Evolutionary conservation across 2,329 filamentous ascomycete species (phyloP).

Genomic region (Zalaria obscura): DNA sequence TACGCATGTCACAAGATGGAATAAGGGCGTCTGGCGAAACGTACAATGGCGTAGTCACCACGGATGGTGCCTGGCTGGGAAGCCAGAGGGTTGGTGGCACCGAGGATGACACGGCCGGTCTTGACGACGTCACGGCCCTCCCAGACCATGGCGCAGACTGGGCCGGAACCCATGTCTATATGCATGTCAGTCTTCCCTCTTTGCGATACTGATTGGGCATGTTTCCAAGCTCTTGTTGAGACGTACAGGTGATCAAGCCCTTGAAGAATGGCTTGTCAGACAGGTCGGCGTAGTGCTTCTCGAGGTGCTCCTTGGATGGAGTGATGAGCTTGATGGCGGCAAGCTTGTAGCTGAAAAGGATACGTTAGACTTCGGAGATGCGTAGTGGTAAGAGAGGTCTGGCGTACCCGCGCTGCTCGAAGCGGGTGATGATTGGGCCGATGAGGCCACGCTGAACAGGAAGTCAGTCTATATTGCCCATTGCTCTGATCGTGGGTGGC

Average conservation of each 20-base stretch:
- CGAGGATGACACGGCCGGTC: slow-evolving; percentile 91
- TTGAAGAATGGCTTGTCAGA: slow-evolving; percentile 92
- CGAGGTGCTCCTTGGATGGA: slow-evolving; percentile 86
- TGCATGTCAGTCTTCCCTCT: slow-evolving; percentile 9
- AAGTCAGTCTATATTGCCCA: slow-evolving; percentile 5
- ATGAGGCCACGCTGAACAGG: slow-evolving; percentile 76
- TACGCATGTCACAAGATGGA: background rate
- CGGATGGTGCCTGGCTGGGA: slow-evolving; percentile 97
- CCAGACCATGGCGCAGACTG: slow-evolving; percentile 99
- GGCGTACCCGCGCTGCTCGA: slow-evolving; percentile 83
- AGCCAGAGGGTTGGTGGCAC: slow-evolving; percentile 95
- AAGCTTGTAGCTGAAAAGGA: slow-evolving; percentile 77
- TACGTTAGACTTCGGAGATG: slow-evolving; percentile 1
- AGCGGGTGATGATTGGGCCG: slow-evolving; percentile 94
- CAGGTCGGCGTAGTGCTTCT: slow-evolving; percentile 94
- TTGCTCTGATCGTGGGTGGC: background rate
- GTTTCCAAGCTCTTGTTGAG: slow-evolving; percentile 2
- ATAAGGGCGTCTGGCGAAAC: slow-evolving; percentile 2
- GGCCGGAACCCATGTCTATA: slow-evolving; percentile 88
- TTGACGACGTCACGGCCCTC: slow-evolving; percentile 98
- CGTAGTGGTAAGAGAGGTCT: slow-evolving; percentile 1
- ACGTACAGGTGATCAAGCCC: slow-evolving; percentile 79
- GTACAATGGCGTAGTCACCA: slow-evolving; percentile 70
- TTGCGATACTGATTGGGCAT: background rate
- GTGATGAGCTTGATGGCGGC: slow-evolving; percentile 90